Percentiles rank a stretch among this genome's conserved stretches.
phyloP scores from a whole-genome alignment of 495 filamentous ascomycete species.

The Penicillium macrosclerotiorum region DNA sequence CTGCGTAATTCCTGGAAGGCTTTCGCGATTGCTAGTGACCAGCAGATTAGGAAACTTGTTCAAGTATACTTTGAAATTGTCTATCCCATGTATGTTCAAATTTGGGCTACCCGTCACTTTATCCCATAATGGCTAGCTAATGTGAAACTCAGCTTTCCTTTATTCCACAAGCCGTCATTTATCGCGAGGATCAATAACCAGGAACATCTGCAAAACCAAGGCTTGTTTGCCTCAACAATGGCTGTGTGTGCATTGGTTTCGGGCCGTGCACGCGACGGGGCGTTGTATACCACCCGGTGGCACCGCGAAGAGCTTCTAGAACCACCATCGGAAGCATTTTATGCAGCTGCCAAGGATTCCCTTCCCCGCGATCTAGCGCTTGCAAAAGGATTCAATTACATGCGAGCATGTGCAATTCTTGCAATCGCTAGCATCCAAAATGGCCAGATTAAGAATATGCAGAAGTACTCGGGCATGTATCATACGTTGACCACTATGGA shows the following conservation, averaged over 20 bases:
- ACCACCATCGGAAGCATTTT: constrained; percentile 45
- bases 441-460: constrained; percentile 44
- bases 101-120: neutral
- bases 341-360: constrained; percentile 39
- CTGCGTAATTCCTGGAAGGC: constrained; percentile 33
- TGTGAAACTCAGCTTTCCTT: constrained; percentile 35
- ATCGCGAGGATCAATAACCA: constrained; percentile 31
- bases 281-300: constrained; percentile 31
- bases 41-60: constrained; percentile 31
- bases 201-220: constrained; percentile 39
- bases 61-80: constrained; percentile 46
- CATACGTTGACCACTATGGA: constrained; percentile 44
- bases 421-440: constrained; percentile 48
- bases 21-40: constrained; percentile 28
- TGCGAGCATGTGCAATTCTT: constrained; percentile 46
- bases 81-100: constrained; percentile 34
- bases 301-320: constrained; percentile 25
- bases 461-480: constrained; percentile 47
- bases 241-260: constrained; percentile 48
- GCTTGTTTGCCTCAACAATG: constrained; percentile 49
- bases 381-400: constrained; percentile 40
- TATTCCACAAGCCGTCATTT: constrained; percentile 47
- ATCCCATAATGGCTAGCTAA: constrained; percentile 4
- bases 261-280: constrained; percentile 46
- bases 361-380: constrained; percentile 37